phyloP scores from a whole-genome alignment of 805 yeast genomes.

The Suhomyces vadensis region DNA sequence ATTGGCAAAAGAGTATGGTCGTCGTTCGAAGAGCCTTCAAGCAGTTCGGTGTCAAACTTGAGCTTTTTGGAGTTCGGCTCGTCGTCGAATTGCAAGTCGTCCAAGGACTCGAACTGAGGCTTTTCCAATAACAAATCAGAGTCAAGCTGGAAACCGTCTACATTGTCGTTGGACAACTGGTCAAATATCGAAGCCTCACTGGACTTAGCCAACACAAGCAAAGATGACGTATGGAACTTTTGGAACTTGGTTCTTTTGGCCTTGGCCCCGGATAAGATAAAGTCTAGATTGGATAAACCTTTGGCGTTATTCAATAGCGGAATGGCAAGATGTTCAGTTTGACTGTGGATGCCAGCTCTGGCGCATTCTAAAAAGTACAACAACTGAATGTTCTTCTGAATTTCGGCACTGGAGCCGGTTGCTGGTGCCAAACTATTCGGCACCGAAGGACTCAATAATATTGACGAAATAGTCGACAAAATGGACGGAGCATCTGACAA shows the following conservation, averaged over 20 bases:
- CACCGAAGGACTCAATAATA: constrained; percentile 36
- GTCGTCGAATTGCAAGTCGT: constrained; percentile 41
- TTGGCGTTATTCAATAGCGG: constrained; percentile 58
- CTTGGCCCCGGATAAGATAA: constrained; percentile 80
- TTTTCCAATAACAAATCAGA: constrained; percentile 79
- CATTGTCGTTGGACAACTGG: constrained; percentile 29
- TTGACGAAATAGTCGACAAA: constrained; percentile 43
- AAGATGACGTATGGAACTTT: constrained; percentile 64
- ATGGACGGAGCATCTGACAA: constrained; percentile 61
- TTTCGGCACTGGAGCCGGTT: constrained; percentile 29
- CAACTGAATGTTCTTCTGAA: constrained; percentile 41
- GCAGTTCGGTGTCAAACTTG: constrained; percentile 38
- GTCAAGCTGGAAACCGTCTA: constrained; percentile 62
- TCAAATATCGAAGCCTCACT: constrained; percentile 27
- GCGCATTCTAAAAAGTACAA: constrained; percentile 67
- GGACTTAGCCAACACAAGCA: constrained; percentile 73
- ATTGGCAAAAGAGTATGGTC: constrained; percentile 57
- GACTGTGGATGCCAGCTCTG: constrained; percentile 60
- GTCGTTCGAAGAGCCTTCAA: constrained; percentile 18
- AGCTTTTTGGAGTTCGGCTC: constrained; percentile 39
- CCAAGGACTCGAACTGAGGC: constrained; percentile 66
- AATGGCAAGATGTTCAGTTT: constrained; percentile 60
- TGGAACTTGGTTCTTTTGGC: constrained; percentile 89
- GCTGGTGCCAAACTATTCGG: constrained; percentile 31
- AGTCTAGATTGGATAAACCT: constrained; percentile 57